phyloP scores from a whole-genome alignment of 2,329 filamentous ascomycete species.

The Trichoderma oligosporum region DNA sequence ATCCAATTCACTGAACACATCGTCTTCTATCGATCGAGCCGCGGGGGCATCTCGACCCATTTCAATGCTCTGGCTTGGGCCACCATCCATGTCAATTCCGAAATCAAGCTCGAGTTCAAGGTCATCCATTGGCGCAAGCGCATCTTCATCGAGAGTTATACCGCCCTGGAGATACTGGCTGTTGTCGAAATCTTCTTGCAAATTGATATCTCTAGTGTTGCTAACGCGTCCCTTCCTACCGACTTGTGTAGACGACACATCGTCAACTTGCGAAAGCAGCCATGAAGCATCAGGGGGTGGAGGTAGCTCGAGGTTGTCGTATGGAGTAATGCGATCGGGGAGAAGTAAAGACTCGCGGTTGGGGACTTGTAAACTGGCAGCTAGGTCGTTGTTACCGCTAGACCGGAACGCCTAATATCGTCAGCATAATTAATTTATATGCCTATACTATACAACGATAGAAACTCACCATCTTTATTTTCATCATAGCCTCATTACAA shows the following conservation, averaged over 20 bases:
- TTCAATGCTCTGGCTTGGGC: conserved; percentile 77
- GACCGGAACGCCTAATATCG: conserved; percentile 78
- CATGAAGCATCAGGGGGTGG: conserved; percentile 86
- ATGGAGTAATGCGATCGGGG: conserved; percentile 87
- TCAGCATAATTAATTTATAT: conserved; percentile 26
- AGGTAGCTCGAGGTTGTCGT: conserved; percentile 72
- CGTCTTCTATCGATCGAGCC: conserved; percentile 63
- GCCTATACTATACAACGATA: background rate
- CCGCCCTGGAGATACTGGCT: conserved; percentile 77
- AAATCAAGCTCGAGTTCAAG: conserved; percentile 72
- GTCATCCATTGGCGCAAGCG: conserved; percentile 57
- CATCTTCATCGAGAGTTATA: conserved; percentile 56
- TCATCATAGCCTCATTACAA: conserved; percentile 94
- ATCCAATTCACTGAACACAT: conserved; percentile 64
- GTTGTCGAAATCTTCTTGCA: conserved; percentile 65
- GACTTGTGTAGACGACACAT: conserved; percentile 50
- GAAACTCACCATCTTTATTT: conserved; percentile 87
- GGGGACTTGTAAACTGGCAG: conserved; percentile 73
- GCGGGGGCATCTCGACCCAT: conserved; percentile 80
- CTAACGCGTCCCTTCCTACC: conserved; percentile 56
- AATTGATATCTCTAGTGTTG: conserved; percentile 62
- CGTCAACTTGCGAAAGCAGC: conserved; percentile 71
- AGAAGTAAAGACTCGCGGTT: conserved; percentile 84
- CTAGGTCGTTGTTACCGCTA: conserved; percentile 90
- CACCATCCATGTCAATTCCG: conserved; percentile 66